These are phyloP conservation scores for Gentiana straminea DNA, from an alignment of 257 asterid species.

Conservation along the genomic window DNA sequence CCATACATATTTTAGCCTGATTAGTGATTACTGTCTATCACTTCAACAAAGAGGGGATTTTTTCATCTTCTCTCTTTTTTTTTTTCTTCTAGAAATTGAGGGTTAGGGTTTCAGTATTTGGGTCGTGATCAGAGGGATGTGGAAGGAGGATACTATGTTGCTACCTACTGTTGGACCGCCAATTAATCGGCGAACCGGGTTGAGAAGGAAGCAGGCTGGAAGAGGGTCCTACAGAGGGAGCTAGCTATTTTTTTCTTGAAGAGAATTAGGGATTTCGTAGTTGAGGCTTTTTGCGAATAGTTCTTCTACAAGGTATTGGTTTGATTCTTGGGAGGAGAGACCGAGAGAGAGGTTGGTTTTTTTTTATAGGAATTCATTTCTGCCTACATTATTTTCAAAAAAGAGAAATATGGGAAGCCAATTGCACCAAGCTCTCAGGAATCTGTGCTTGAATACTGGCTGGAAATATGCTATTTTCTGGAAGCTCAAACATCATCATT, in stretches of 20 bases:
- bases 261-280: slow-evolving; percentile 23
- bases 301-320: slow-evolving; percentile 35
- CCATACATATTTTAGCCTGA: slow-evolving; percentile 6
- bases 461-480: slow-evolving; percentile 94
- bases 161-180: slow-evolving; percentile 96
- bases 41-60: too few relatives aligned
- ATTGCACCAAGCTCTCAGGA: slow-evolving; percentile 58
- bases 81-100: slow-evolving; percentile 1
- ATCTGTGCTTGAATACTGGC: slow-evolving; percentile 61
- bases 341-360: slow-evolving; percentile 10
- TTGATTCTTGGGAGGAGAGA: slow-evolving; percentile 16
- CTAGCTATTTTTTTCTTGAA: slow-evolving; percentile 32
- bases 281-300: slow-evolving; percentile 38
- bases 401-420: slow-evolving; percentile 51
- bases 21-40: too few relatives aligned
- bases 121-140: slow-evolving; percentile 46
- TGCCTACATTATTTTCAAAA: slow-evolving; percentile 16
- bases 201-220: slow-evolving; percentile 99
- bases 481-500: slow-evolving; percentile 82
- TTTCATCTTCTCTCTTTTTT: too few relatives aligned
- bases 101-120: slow-evolving; percentile 20
- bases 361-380: slow-evolving; percentile 8
- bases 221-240: slow-evolving; percentile 99
- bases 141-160: slow-evolving; percentile 63
- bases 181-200: slow-evolving; percentile 68